phyloP scores from a whole-genome alignment of 768 basidiomycete species.

The Termitomyces sp. region DNA sequence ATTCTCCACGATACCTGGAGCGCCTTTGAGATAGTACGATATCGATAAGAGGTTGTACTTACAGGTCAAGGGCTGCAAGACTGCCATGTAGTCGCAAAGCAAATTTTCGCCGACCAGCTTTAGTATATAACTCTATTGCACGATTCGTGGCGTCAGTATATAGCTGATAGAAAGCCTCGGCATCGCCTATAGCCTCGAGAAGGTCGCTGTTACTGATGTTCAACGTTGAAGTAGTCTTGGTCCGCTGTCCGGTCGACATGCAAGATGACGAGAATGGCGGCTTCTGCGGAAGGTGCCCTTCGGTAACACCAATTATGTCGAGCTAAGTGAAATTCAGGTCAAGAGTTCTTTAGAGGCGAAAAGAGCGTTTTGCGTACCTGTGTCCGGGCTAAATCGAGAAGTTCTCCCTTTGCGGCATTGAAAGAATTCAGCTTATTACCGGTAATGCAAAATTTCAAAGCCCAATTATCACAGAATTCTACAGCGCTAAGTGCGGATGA shows the following conservation, averaged over 20 bases:
- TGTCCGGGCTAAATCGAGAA: slow-evolving; percentile 80
- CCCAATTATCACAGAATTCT: slow-evolving; percentile 76
- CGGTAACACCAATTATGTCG: slow-evolving; percentile 74
- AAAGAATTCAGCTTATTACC: slow-evolving; percentile 42
- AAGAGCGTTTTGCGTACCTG: slow-evolving; percentile 50
- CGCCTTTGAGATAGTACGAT: not conserved
- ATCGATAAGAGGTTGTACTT: slow-evolving; percentile 26
- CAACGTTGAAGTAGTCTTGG: slow-evolving; percentile 18
- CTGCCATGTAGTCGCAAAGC: slow-evolving; percentile 82
- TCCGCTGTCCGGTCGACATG: slow-evolving; percentile 14
- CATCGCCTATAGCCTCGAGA: slow-evolving; percentile 46
- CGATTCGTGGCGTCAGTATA: slow-evolving; percentile 74
- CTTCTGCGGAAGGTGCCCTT: slow-evolving; percentile 68
- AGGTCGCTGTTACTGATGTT: slow-evolving; percentile 60
- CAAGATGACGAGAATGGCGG: slow-evolving; percentile 20
- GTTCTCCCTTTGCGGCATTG: slow-evolving; percentile 81
- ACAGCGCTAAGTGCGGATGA: slow-evolving; percentile 83
- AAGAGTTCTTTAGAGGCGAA: not conserved
- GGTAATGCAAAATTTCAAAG: slow-evolving; percentile 41
- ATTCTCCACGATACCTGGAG: slow-evolving; percentile 60
- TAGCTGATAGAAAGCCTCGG: slow-evolving; percentile 66
- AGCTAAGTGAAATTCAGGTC: slow-evolving; percentile 43
- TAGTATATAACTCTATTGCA: slow-evolving; percentile 80
- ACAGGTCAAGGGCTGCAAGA: slow-evolving; percentile 88
- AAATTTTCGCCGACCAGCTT: slow-evolving; percentile 79